Base-by-base conservation (phyloP, 2,329 filamentous ascomycete species). In the Colletotrichum sp. region DNA sequence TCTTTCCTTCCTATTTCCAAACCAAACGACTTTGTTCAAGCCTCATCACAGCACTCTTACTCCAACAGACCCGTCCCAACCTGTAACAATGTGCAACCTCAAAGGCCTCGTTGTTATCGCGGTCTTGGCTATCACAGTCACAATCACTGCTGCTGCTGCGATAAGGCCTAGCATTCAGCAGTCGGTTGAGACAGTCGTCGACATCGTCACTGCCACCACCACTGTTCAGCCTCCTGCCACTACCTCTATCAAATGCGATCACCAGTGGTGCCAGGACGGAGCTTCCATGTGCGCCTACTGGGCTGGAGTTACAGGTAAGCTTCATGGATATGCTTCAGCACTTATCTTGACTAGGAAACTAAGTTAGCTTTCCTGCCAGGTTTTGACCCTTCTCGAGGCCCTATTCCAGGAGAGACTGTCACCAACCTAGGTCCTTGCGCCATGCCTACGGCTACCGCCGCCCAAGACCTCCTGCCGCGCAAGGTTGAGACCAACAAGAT, bases 341-440 rank as follows among this genome's bases (percentile, higher is more conserved):
- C 9, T 49, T 12, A n/a, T 49, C 39, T n/a, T 2, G 12, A n/a
- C 34, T 36, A 8, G 34, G 34, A 8, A 36, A 6, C 10, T 49
- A n/a, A 49, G 5, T 49, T 49, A 18, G 18, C 5, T 49, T n/a
- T n/a, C 18, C 3, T 49, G 39, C 18, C 10, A 49, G 78, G 79
- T 18, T 83, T 77, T 75, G 81, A 83, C 16, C 73, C 80, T 44
- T 78, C 76, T 26, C 76, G 69, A 4, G 81, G 81, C 8, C 79
- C 80, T 6, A 72, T 82, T 2, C 80, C 82, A 4, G 82, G 82
- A 12, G 85, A 86, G 78, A 69, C 52, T n/a, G 18, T 78, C 52
- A 68, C 77, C 4, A 76, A 71, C 62, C 52, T 78, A n/a, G 39
- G 72, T 30, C 34, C 76, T 36, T 59, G 60, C 18, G 34, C 65